phyloP scores from a whole-genome alignment of 2,329 filamentous ascomycete species.

The Didymella pomorum region DNA sequence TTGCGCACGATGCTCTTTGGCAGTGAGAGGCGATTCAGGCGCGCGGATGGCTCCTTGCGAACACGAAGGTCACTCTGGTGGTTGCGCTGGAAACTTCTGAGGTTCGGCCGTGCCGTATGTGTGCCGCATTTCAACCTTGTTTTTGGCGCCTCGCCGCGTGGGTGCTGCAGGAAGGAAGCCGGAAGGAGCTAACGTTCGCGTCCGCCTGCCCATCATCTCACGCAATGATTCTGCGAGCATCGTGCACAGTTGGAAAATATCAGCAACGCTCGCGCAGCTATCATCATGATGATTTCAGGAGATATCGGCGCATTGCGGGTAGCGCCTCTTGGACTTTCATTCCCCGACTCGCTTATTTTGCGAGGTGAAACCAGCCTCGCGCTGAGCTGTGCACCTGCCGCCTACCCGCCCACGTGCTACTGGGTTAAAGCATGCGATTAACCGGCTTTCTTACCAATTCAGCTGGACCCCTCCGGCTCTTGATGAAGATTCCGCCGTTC shows the following conservation, averaged over 20 bases:
- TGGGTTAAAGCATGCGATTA: constrained; percentile 6
- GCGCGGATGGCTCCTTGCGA: not conserved
- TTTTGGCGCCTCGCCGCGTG: constrained; percentile 14
- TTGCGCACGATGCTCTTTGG: not conserved
- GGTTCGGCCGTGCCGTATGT: constrained; percentile 3
- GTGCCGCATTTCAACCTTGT: constrained; percentile 8
- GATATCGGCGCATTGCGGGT: not conserved
- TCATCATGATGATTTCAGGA: not conserved
- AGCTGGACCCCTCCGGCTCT: constrained; percentile 7
- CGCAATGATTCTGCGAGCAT: constrained; percentile 2
- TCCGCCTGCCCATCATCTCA: not conserved
- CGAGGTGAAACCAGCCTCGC: constrained; percentile 15
- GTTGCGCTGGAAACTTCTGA: constrained; percentile 6
- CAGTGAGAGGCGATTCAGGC: not conserved
- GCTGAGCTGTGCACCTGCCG: constrained; percentile 18
- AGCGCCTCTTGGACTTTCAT: not conserved
- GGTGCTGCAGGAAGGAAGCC: constrained; percentile 10
- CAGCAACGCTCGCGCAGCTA: constrained; percentile 4
- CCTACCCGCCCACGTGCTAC: constrained; percentile 17
- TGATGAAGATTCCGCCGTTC: constrained; percentile 4
- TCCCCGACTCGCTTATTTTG: constrained; percentile 5
- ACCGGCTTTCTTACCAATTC: constrained; percentile 15
- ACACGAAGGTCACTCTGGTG: not conserved
- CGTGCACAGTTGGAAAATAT: constrained; percentile 2
- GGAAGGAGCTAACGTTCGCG: constrained; percentile 12